Base-by-base conservation (phyloP, 148 eudicot species). In the Agrostemma githago region DNA sequence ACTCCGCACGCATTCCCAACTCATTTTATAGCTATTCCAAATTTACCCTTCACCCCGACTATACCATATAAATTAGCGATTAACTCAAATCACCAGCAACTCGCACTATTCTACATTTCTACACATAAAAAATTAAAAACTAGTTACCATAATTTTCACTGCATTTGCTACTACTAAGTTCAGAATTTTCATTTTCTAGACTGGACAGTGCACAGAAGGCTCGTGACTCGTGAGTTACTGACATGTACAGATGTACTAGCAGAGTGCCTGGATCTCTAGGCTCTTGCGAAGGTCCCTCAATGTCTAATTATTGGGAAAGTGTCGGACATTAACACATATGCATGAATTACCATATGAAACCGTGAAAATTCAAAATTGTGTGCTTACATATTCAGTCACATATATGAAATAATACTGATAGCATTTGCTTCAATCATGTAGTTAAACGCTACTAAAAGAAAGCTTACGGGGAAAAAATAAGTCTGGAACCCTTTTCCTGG, bases 341-440 rank as follows among this genome's bases (percentile, higher is more conserved):
- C 53, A 48, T 48, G 53, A 8, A 8, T 51, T 26, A 59, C 26
- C 19, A 48, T 69, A n/a, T 8, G 70, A 34, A 39, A 21, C 26
- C 51, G 20, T 19, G 46, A 43, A 43, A 68, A 19, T 68, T 19
- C 53, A 48, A 48, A 44, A 48, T 48, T 48, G 11, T 48, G 53
- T 48, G 26, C 17, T 69, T 69, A 12, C 41, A 69, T 39, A 17
- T 69, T 69, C 60, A 69, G 60, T 69, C 59, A 69, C 60, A 15
- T 59, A 70, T 12, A 21, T 70, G 72, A 70, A 70, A 70, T 70
- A 61, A 70, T 70, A 70, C 19, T 70, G 72, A 70, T 6, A 34
- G 57, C 58, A 69, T 70, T 70, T 26, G 72, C 72, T 70, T 70
- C 44, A 70, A 34, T 70, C 43, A 70, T 26, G 48, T 68, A 56